Base-by-base conservation (phyloP, 1,284 basidiomycete species). In the Athelia psychrophila region DNA sequence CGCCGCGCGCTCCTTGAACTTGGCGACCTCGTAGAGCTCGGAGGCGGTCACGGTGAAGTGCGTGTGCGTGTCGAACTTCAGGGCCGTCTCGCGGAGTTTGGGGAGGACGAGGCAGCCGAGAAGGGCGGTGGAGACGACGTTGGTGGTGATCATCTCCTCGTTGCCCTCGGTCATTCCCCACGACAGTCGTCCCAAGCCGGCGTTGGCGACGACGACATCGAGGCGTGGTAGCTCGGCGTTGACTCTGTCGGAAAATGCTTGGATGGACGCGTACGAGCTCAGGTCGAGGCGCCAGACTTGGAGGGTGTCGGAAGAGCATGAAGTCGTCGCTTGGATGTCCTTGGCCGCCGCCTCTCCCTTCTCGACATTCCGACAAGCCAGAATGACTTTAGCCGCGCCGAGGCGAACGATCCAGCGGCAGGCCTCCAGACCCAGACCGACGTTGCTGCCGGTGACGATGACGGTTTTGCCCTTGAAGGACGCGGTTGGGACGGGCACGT, bases 1-100 rank as follows among this genome's bases (percentile, higher is more conserved):
- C 13, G 70, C 63, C 2, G 64, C 71, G 13, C 58, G 72, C n/a
- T 61, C 68, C 22, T 60, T 69, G n/a, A 70, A 70, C 50, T 69
- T 70, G 15, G 59, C 65, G 8, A 27, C 35, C 15, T 53, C 57
- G 16, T 66, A 69, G 55, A 61, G 57, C 19, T 56, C 61, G 36
- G 62, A 60, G 3, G 54, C 51, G 2, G 72, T 72, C 57, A 66
- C 62, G 49, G 65, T 60, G n/a, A 73, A 72, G n/a, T n/a, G n/a
- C n/a, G n/a, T n/a, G n/a, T n/a, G n/a, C n/a, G n/a, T n/a, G n/a
- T n/a, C n/a, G n/a, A n/a, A n/a, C n/a, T n/a, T n/a, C n/a, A n/a
- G n/a, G n/a, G n/a, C n/a, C n/a, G n/a, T n/a, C n/a, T n/a, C n/a
- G n/a, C n/a, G n/a, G n/a, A n/a, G n/a, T n/a, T n/a, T n/a, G n/a